phyloP scores from a whole-genome alignment of 345 rosid species.

The Nasturtium officinale region DNA sequence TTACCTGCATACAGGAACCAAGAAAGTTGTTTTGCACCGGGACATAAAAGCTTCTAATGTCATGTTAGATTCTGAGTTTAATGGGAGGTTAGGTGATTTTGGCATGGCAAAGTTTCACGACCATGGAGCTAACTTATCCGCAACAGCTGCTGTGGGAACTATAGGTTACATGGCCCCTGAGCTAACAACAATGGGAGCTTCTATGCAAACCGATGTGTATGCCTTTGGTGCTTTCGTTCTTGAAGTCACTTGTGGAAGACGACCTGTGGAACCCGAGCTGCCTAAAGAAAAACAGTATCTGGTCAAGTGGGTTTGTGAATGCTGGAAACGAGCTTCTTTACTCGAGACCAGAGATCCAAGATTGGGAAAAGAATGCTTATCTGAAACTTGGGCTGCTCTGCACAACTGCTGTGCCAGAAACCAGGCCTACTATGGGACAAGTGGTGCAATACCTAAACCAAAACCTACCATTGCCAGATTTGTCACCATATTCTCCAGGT shows the following conservation, averaged over 20 bases:
- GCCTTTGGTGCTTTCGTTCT: slow-evolving; percentile 41
- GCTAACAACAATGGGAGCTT: slow-evolving; percentile 44
- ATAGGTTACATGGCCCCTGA: slow-evolving; percentile 59
- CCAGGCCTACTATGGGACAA: slow-evolving; percentile 28
- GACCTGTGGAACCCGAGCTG: slow-evolving; percentile 35
- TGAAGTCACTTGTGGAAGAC: slow-evolving; percentile 34
- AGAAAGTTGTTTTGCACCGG: slow-evolving; percentile 49
- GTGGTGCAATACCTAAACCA: slow-evolving; percentile 27
- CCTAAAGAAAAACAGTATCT: background rate
- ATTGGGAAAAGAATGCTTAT: background rate
- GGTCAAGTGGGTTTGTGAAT: slow-evolving; percentile 35
- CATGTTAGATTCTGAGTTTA: slow-evolving; percentile 47
- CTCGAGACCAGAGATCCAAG: slow-evolving; percentile 38
- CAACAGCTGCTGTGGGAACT: slow-evolving; percentile 52
- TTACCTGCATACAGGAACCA: slow-evolving; percentile 52
- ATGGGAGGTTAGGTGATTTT: slow-evolving; percentile 55
- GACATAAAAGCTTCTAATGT: slow-evolving; percentile 51
- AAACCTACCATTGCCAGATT: background rate
- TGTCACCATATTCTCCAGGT: background rate
- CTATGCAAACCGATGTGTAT: slow-evolving; percentile 44
- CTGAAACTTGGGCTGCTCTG: slow-evolving; percentile 31
- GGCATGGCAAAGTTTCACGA: slow-evolving; percentile 52
- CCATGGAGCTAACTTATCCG: slow-evolving; percentile 35
- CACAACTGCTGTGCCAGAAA: slow-evolving; percentile 20
- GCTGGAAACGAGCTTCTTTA: slow-evolving; percentile 36